These are phyloP conservation scores for Aspergillus conjunctus DNA, from an alignment of 495 filamentous ascomycete genomes.

Conservation along the genomic window DNA sequence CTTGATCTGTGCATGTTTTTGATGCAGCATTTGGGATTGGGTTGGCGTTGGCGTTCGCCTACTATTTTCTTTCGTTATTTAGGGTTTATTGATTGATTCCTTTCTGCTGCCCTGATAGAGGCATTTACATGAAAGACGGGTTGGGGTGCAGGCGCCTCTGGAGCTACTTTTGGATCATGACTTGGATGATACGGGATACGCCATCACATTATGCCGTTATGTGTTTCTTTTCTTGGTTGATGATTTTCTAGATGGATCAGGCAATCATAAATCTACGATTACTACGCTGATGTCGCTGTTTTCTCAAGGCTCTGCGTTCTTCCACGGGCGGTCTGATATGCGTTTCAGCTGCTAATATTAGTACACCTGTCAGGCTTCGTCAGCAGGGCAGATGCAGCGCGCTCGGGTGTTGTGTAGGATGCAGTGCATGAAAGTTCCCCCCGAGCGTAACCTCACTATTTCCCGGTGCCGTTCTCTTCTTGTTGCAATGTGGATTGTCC, in stretches of 20 bases:
- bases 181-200: constrained; percentile 1
- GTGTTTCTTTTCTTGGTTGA: not conserved
- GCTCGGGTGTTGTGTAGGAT: too few species aligned
- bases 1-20: not conserved
- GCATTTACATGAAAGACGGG: not conserved
- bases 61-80: constrained; percentile 14
- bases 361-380: not conserved
- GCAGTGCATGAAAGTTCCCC: too few species aligned
- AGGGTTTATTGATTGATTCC: constrained; percentile 6
- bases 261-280: not conserved
- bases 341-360: not conserved
- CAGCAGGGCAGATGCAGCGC: not conserved
- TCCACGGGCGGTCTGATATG: not conserved
- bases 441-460: too few species aligned
- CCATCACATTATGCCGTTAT: not conserved
- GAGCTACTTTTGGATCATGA: constrained; percentile 2
- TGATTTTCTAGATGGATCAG: not conserved
- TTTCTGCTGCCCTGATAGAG: not conserved
- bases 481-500: too few species aligned
- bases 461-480: too few species aligned
- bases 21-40: constrained; percentile 7
- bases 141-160: constrained; percentile 2
- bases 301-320: too few species aligned
- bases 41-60: not conserved
- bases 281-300: too few species aligned